These are phyloP conservation scores for Botrytis tulipae DNA, from an alignment of 2,329 filamentous ascomycete species.

Conservation along the genomic window DNA sequence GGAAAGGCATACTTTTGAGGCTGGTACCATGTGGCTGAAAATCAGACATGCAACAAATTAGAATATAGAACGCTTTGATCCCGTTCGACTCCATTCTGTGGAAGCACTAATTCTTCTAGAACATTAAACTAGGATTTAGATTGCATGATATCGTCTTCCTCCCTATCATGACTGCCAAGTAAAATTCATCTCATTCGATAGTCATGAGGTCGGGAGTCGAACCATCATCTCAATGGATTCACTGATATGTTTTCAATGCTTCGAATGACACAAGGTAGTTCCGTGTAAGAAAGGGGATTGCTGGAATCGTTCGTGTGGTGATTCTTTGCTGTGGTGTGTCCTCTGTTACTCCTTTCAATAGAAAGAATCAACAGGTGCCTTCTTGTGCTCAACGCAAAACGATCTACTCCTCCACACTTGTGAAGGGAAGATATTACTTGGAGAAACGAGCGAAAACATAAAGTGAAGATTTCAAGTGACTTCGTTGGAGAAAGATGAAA, in stretches of 20 bases:
- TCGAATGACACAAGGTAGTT: background rate
- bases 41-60: background rate
- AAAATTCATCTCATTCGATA: background rate
- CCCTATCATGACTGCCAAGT: background rate
- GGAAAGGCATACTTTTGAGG: background rate
- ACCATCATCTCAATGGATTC: background rate
- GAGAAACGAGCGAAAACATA: background rate
- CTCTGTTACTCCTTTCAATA: background rate
- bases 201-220: background rate
- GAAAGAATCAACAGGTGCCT: too few species aligned
- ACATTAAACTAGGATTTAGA: background rate
- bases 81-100: background rate
- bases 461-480: background rate
- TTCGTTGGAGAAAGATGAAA: background rate
- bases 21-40: background rate
- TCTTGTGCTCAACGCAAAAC: background rate
- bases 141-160: background rate
- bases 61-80: background rate
- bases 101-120: background rate
- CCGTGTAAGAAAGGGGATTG: background rate
- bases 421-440: too few species aligned
- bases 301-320: background rate
- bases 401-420: background rate
- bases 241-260: background rate
- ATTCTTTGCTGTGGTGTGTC: background rate